Evolutionary conservation across 176 grass and related monocot genomes (phyloP).

Genomic region (Phragmites australis): DNA sequence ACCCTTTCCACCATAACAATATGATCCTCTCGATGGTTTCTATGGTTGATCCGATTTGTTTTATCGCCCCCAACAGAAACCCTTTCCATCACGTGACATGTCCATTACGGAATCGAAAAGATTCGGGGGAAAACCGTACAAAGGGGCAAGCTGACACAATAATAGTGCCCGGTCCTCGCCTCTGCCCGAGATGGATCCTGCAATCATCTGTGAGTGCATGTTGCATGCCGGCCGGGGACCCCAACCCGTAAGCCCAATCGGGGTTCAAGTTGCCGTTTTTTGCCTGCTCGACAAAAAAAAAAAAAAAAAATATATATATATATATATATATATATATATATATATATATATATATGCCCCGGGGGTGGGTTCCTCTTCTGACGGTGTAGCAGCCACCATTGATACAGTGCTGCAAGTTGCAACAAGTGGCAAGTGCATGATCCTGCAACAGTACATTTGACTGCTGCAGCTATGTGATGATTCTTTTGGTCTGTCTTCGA

Average conservation of each 20-base stretch:
- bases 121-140: slow-evolving; percentile 24
- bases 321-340: no score
- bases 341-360: no score
- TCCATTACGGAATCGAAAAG: slow-evolving; percentile 29
- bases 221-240: neutral
- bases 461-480: slow-evolving; percentile 1
- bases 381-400: neutral
- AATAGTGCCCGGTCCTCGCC: neutral
- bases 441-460: no score
- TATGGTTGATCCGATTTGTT: neutral
- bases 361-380: neutral
- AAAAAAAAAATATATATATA: no score
- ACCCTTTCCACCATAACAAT: no score
- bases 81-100: slow-evolving; percentile 34
- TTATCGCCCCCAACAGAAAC: slow-evolving; percentile 11
- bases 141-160: slow-evolving; percentile 21
- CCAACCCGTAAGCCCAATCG: neutral
- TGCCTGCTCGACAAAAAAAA: slow-evolving; percentile 21
- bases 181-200: neutral
- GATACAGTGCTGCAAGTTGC: neutral
- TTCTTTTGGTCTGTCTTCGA: slow-evolving; percentile 39
- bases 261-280: neutral
- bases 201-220: slow-evolving; percentile 9
- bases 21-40: no score
- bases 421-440: slow-evolving; percentile 1